phyloP scores from a whole-genome alignment of 805 yeast genomes.

The Saccharomycopsis sp. region DNA sequence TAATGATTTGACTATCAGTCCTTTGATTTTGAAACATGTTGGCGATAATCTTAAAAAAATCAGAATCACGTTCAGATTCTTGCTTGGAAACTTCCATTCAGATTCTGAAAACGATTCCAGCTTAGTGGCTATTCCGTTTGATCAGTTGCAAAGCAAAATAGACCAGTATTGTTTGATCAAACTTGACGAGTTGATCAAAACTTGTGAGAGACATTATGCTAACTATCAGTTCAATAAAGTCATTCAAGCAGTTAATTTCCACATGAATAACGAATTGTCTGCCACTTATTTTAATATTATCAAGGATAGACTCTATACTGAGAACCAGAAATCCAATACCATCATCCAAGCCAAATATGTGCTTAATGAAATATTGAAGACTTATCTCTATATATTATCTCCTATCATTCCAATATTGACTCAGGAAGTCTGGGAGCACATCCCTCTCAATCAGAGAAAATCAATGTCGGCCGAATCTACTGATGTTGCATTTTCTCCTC shows the following conservation, averaged over 20 bases:
- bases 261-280: slow-evolving; percentile 70
- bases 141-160: slow-evolving; percentile 32
- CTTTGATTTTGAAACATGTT: slow-evolving; percentile 65
- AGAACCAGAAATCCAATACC: slow-evolving; percentile 45
- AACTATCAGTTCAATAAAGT: slow-evolving; percentile 63
- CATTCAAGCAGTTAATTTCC: slow-evolving; percentile 59
- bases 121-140: neutral
- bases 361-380: slow-evolving; percentile 47
- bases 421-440: slow-evolving; percentile 80
- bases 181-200: slow-evolving; percentile 40
- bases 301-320: slow-evolving; percentile 83
- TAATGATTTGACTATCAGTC: slow-evolving; percentile 69
- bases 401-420: slow-evolving; percentile 81
- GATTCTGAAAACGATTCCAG: neutral
- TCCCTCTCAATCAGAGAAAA: slow-evolving; percentile 28
- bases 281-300: slow-evolving; percentile 80
- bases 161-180: slow-evolving; percentile 62
- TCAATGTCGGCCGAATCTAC: slow-evolving; percentile 5
- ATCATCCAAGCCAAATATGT: slow-evolving; percentile 55
- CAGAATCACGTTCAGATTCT: slow-evolving; percentile 70
- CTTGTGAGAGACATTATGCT: slow-evolving; percentile 41
- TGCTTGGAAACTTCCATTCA: slow-evolving; percentile 63
- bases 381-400: slow-evolving; percentile 60
- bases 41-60: slow-evolving; percentile 76
- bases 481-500: slow-evolving; percentile 8